Conservation (phyloP, 2,329 filamentous ascomycete species). For the Mycocentrospora acerina region DNA sequence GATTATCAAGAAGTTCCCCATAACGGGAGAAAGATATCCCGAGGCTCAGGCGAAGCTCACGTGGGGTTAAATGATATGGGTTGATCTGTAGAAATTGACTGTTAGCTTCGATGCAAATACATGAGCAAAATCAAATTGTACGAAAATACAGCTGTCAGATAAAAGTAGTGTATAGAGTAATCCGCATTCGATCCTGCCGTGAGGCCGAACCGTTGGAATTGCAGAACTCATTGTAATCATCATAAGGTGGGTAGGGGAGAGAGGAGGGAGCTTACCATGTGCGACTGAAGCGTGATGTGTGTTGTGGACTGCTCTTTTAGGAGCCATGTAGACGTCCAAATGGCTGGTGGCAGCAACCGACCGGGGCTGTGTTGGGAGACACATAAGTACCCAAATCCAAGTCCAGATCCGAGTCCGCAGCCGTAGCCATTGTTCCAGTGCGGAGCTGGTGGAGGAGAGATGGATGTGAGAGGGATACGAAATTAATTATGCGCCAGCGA, state of each 20-base stretch:
- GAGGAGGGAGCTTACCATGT: constrained; percentile 12
- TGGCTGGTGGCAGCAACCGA: too few species aligned
- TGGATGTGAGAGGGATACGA: not conserved
- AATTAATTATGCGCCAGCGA: too few species aligned
- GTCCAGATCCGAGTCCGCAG: too few species aligned
- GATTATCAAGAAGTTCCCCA: constrained; percentile 50
- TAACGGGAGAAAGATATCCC: constrained; percentile 47
- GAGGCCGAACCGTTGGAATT: constrained; percentile 48
- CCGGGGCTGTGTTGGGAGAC: too few species aligned
- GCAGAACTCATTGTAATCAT: constrained; percentile 54
- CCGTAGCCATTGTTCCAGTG: too few species aligned
- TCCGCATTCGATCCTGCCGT: constrained; percentile 45
- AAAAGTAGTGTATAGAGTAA: constrained; percentile 51
- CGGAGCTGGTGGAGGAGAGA: too few species aligned
- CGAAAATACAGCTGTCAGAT: constrained; percentile 38
- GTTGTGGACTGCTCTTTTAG: too few species aligned
- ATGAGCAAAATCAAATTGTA: too few species aligned
- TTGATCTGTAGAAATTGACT: not conserved
- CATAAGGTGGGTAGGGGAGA: constrained; percentile 19
- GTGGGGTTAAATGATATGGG: not conserved
- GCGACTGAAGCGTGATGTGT: constrained; percentile 1
- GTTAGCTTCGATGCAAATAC: constrained; percentile 14
- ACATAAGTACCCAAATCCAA: too few species aligned
- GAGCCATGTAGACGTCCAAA: too few species aligned
- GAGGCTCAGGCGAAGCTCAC: constrained; percentile 7